phyloP scores from a whole-genome alignment of 1,284 basidiomycete genomes.

The Fomitiporia mediterranea region DNA sequence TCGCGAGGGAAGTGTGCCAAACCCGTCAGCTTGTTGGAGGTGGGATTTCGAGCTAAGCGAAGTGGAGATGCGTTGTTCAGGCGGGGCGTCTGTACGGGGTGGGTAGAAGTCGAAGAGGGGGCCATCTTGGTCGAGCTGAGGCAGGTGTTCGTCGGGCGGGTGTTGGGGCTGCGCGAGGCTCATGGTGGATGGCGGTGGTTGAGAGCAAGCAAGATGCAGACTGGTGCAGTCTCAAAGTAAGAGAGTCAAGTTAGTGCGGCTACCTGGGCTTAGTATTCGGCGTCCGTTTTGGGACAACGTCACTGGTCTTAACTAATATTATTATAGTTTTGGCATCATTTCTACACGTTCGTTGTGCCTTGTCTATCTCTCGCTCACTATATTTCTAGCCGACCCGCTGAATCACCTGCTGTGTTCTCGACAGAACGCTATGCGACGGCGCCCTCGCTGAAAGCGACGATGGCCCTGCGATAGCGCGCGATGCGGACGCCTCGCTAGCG shows the following conservation, averaged over 20 bases:
- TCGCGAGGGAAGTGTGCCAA: neutral
- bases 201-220: constrained; percentile 4
- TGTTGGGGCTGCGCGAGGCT: constrained; percentile 15
- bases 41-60: constrained; percentile 10
- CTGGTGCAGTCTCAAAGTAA: neutral
- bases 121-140: constrained; percentile 11
- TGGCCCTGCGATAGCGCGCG: neutral
- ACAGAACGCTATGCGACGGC: neutral
- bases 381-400: neutral
- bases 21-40: constrained; percentile 7
- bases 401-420: neutral
- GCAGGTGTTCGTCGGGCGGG: constrained; percentile 6
- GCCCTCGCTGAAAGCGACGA: neutral
- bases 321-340: neutral
- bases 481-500: no score
- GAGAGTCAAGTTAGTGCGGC: no score
- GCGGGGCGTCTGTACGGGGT: constrained; percentile 4
- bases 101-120: constrained; percentile 21
- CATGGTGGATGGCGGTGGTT: constrained; percentile 15
- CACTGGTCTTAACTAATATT: constrained; percentile 1
- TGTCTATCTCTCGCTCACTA: neutral
- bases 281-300: constrained; percentile 4
- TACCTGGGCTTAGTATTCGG: neutral
- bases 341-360: neutral
- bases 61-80: constrained; percentile 9